Percentiles rank a stretch among this genome's conserved stretches.
Conservation (phyloP, 805 yeast species). For the Candida wancherniae region DNA sequence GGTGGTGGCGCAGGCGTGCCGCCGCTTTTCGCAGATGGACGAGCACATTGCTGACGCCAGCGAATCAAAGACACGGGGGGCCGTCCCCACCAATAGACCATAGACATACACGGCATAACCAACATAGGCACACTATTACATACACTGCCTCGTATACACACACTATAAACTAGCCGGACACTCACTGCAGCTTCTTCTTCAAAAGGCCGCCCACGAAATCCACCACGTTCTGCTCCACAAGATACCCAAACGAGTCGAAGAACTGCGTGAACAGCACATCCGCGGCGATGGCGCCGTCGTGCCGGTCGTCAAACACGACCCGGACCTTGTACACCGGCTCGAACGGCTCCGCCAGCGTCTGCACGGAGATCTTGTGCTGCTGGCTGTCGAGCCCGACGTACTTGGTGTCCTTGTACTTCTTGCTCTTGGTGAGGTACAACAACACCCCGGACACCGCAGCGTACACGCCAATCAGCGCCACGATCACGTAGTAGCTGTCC, state of each 20-base stretch:
- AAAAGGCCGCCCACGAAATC: slow-evolving; percentile 19
- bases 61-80: no score
- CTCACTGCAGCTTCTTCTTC: slow-evolving; percentile 16
- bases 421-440: slow-evolving; percentile 28
- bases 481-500: slow-evolving; percentile 33
- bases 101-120: no score
- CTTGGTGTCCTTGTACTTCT: slow-evolving; percentile 40
- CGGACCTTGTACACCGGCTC: slow-evolving; percentile 43
- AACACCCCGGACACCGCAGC: slow-evolving; percentile 31
- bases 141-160: no score
- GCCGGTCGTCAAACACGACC: slow-evolving; percentile 25
- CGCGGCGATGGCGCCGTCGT: slow-evolving; percentile 11
- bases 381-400: slow-evolving; percentile 38
- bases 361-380: slow-evolving; percentile 34
- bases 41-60: no score
- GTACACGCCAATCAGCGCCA: slow-evolving; percentile 34
- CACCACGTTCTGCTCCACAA: slow-evolving; percentile 32
- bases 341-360: slow-evolving; percentile 35
- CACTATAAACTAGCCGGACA: no score
- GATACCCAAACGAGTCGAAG: slow-evolving; percentile 45
- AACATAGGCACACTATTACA: no score
- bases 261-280: slow-evolving; percentile 35
- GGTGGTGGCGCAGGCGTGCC: slow-evolving; percentile 29
- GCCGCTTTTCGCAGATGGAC: slow-evolving; percentile 37
- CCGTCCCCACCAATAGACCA: no score